Base-by-base conservation (phyloP, 805 yeast genomes). In the Yarrowia sp. region DNA sequence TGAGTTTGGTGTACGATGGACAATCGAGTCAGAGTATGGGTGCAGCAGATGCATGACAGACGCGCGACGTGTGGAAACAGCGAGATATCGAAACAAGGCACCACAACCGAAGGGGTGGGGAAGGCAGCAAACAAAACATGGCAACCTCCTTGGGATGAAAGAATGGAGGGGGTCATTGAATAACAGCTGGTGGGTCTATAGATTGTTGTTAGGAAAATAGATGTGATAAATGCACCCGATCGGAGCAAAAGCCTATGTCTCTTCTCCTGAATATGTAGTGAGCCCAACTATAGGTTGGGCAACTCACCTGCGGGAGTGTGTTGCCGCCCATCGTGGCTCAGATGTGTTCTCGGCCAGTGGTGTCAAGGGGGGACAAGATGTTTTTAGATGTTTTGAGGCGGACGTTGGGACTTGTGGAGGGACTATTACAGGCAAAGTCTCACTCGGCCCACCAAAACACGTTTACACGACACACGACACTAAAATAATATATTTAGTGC, bases 371-470 rank as follows among this genome's bases (percentile, higher is more conserved):
- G 55, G 11, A 32, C 12, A 5, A 5, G 12, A 32, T 32, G 19
- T 35, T 52, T 52, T 10, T 38, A 3, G 40, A 38, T 11, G 40
- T 38, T 38, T 38, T 38, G 40, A 38, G 49, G 49, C 49, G 5
- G 32, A 2, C 40, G 22, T 49, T 49, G 55, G 55, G 55, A 49
- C 38, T 46, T 15, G 36, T n/a, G 26, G 40, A 16, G 9, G 26
- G 5, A 36, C 38, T 48, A 14, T 26, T n/a, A 36, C 16, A 8
- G 42, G 41, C 41, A 26, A 26, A n/a, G 56, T 49, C 53, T 49
- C 52, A 48, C 58, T 53, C 59, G 40, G 59, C 59, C 59, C 59
- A 53, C 45, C 59, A 40, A 53, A 19, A 53, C 59, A 53, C 59
- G 59, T 15, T 22, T 45, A 40, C 59, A 53, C 59, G 45, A 53